Base-by-base conservation (phyloP, 805 yeast species). In the Candida ortonii region DNA sequence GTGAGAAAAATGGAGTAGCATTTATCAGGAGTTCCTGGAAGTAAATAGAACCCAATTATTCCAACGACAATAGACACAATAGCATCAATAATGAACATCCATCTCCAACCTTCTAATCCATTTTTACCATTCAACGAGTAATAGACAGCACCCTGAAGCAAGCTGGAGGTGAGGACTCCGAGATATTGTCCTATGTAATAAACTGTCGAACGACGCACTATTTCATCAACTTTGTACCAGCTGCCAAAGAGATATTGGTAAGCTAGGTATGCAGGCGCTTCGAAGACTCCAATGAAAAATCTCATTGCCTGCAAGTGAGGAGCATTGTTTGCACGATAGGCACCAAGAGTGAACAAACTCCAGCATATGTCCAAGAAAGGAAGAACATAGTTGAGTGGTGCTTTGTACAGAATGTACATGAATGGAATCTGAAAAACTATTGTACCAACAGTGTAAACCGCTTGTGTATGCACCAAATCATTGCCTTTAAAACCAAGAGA, bases 201-300 rank as follows among this genome's bases (percentile, higher is more conserved):
- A 45, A 76, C 63, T 29, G 75, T 75, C n/a, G 78, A 75, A 56
- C 85, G 68, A 50, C 83, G 65, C 25, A 72, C 67, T 40, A 76
- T 65, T 57, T 80, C 82, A 36, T 66, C 66, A 34, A 74, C 64
- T 47, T 67, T 67, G 55, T 73, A 74, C 70, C 72, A 77, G 12
- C 75, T 66, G 8, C 82, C 85, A 49, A 68, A 62, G 28, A 76
- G 59, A 44, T 73, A 77, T 46, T 77, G 81, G 40, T 76, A 64
- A 9, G 76, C 78, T 9, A 84, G 80, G 60, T 73, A 67, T 47
- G 67, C 72, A 14, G 80, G 77, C 5, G 84, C 74, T 53, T 84
- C 90, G 50, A 78, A 78, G 0, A 74, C 72, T 25, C 83, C 87
- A 40, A 80, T 65, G 25, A 81, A 65, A 48, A 81, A 81, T 35